phyloP scores from a whole-genome alignment of 257 asterid species.

The Leonotis leonurus region DNA sequence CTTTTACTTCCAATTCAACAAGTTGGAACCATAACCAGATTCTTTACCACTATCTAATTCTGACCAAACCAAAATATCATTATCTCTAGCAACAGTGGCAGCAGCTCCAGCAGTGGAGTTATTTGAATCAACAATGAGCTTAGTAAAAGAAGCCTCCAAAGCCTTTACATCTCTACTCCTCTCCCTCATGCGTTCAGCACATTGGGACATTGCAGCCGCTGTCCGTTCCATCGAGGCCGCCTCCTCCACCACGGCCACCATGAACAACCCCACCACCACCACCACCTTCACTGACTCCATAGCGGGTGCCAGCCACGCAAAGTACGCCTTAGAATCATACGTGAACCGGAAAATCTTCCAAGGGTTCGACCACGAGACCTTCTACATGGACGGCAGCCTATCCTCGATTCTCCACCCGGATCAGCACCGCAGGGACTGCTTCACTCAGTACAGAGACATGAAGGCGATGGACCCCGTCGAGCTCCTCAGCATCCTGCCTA shows the following conservation, averaged over 20 bases:
- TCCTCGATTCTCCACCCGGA: slow-evolving; percentile 78
- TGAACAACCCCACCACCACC: slow-evolving; percentile 18
- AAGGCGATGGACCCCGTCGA: slow-evolving; percentile 91
- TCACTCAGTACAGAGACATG: slow-evolving; percentile 84
- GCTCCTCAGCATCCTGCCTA: slow-evolving; percentile 77
- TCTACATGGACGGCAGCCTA: slow-evolving; percentile 94
- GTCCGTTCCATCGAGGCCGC: slow-evolving; percentile 92
- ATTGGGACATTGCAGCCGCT: slow-evolving; percentile 90
- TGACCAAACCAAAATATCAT: too few relatives aligned
- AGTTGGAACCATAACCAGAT: too few relatives aligned
- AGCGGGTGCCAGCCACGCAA: slow-evolving; percentile 72
- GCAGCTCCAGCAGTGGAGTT: slow-evolving; percentile 68
- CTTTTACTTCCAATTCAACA: too few relatives aligned
- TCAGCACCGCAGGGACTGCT: slow-evolving; percentile 84
- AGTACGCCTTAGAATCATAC: slow-evolving; percentile 77
- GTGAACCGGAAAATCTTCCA: slow-evolving; percentile 79
- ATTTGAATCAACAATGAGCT: slow-evolving; percentile 60
- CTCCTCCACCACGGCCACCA: slow-evolving; percentile 29
- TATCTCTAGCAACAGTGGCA: too few relatives aligned
- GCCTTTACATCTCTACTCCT: slow-evolving; percentile 76
- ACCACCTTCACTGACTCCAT: slow-evolving; percentile 46
- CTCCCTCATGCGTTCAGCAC: slow-evolving; percentile 86
- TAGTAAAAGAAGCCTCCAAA: slow-evolving; percentile 67
- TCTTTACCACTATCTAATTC: too few relatives aligned
- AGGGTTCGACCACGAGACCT: slow-evolving; percentile 94